These are phyloP conservation scores for Fusarium subtropicale DNA, from an alignment of 2,329 filamentous ascomycete genomes.

Conservation along the genomic window DNA sequence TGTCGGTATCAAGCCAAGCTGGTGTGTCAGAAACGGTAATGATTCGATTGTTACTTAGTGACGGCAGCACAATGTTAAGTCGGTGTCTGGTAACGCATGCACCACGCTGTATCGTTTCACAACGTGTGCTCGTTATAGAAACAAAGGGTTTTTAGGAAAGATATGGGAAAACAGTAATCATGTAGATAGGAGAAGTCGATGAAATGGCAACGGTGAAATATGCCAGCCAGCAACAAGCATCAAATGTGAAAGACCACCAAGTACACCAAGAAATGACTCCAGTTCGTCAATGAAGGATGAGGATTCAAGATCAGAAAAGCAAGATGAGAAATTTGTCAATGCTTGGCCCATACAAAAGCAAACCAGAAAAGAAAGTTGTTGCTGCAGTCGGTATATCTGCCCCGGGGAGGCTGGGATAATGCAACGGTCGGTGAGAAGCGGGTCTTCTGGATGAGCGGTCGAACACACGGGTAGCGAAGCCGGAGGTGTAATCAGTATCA, in stretches of 20 bases:
- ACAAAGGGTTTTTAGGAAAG: constrained; percentile 13
- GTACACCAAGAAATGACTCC: constrained; percentile 30
- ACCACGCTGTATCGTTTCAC: constrained; percentile 36
- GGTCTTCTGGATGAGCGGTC: constrained; percentile 44
- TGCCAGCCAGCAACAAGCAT: constrained; percentile 31
- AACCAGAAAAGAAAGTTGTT: constrained; percentile 24
- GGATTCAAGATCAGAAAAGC: constrained; percentile 25
- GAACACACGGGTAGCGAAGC: constrained; percentile 37
- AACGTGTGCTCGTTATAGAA: constrained; percentile 29
- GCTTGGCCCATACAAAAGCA: constrained; percentile 30
- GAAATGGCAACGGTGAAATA: constrained; percentile 26
- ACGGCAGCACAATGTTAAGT: constrained; percentile 26
- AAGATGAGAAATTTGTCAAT: constrained; percentile 29
- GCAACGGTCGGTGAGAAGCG: constrained; percentile 45
- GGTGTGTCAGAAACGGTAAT: constrained; percentile 21
- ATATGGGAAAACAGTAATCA: constrained; percentile 24
- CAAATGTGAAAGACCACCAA: constrained; percentile 32
- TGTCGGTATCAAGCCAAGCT: constrained; percentile 21
- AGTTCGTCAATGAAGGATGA: constrained; percentile 33
- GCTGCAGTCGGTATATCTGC: constrained; percentile 36
- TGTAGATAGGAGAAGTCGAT: constrained; percentile 33
- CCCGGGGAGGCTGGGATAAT: constrained; percentile 43
- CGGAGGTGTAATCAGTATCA: constrained; percentile 32
- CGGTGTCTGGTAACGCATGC: constrained; percentile 34
- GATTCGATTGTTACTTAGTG: constrained; percentile 23